Evolutionary conservation across 2,329 filamentous ascomycete species (phyloP).

Genomic region (Celoporthe dispersa): DNA sequence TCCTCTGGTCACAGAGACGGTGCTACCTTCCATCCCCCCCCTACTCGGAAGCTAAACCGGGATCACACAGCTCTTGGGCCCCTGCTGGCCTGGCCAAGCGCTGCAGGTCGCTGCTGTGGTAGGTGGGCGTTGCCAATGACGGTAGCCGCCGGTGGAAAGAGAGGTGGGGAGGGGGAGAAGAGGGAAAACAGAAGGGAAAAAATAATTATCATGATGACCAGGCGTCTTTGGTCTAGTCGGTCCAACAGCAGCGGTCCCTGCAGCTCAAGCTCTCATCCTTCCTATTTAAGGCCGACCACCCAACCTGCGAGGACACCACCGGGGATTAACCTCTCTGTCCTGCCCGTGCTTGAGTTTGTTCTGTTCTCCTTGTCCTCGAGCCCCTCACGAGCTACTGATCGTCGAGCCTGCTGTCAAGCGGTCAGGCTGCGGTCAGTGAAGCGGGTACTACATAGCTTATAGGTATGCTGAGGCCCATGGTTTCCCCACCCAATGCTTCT

Average conservation of each 20-base stretch:
- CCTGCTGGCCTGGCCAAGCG: not conserved
- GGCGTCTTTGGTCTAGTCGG: not conserved
- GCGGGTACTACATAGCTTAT: not conserved
- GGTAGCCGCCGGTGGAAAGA: not conserved
- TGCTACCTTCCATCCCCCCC: not conserved
- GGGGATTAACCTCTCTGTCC: not conserved
- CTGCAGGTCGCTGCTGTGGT: conserved; percentile 1
- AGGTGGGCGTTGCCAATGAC: not conserved
- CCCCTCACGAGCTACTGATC: not conserved
- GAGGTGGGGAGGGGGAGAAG: not conserved
- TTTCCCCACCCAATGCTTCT: not conserved
- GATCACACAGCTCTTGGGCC: not conserved
- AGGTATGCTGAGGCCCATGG: not conserved
- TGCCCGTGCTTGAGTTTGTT: not conserved
- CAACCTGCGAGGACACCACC: not conserved
- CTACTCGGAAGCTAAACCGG: not conserved
- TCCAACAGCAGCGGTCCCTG: not conserved
- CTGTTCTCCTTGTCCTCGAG: not conserved
- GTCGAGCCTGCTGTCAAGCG: not conserved
- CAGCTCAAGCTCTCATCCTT: not conserved
- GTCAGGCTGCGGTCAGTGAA: conserved; percentile 10
- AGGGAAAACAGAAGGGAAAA: not conserved
- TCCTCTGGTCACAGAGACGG: not conserved
- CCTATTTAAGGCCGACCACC: not conserved
- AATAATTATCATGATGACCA: not conserved